Conservation (phyloP, 2,329 filamentous ascomycete species). For the Harringtonia aguacate region DNA sequence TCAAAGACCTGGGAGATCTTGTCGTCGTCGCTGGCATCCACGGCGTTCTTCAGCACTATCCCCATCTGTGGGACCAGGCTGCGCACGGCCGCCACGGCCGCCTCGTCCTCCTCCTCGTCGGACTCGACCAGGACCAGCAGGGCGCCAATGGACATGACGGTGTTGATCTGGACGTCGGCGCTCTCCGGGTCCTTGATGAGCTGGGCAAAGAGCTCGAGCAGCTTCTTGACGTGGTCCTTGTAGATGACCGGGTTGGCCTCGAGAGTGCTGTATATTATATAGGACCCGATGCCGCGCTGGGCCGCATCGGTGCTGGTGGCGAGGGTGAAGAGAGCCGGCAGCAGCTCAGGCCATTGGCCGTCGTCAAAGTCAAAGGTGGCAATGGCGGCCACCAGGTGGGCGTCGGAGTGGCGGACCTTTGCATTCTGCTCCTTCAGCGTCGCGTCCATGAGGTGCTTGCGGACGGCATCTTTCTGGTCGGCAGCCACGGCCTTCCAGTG, state of each 20-base stretch:
- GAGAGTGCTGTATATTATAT: slow-evolving; percentile 84
- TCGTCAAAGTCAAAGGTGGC: slow-evolving; percentile 79
- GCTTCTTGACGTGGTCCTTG: slow-evolving; percentile 64
- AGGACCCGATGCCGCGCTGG: slow-evolving; percentile 83
- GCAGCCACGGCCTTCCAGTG: slow-evolving; percentile 71
- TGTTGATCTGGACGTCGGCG: slow-evolving; percentile 88
- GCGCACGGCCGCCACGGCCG: slow-evolving; percentile 66
- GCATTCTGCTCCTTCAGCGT: slow-evolving; percentile 69
- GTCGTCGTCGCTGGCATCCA: slow-evolving; percentile 74
- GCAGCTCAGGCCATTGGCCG: slow-evolving; percentile 74
- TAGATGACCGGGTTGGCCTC: slow-evolving; percentile 82
- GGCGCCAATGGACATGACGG: slow-evolving; percentile 79
- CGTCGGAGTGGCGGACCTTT: slow-evolving; percentile 73
- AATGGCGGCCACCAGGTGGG: slow-evolving; percentile 79
- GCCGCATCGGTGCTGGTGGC: slow-evolving; percentile 62
- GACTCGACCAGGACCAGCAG: slow-evolving; percentile 80
- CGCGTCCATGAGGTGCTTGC: slow-evolving; percentile 73
- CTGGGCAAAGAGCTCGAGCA: slow-evolving; percentile 74
- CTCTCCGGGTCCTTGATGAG: slow-evolving; percentile 88
- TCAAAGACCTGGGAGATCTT: slow-evolving; percentile 86
- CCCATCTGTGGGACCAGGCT: slow-evolving; percentile 80
- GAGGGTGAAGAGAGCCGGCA: slow-evolving; percentile 68
- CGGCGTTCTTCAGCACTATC: slow-evolving; percentile 72
- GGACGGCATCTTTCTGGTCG: slow-evolving; percentile 69
- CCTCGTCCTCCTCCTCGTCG: slow-evolving; percentile 75